Evolutionary conservation across 139 green algal species (phyloP), one percentile per base, ranked within the genome.

Genomic region (Chlorella sp.): DNA sequence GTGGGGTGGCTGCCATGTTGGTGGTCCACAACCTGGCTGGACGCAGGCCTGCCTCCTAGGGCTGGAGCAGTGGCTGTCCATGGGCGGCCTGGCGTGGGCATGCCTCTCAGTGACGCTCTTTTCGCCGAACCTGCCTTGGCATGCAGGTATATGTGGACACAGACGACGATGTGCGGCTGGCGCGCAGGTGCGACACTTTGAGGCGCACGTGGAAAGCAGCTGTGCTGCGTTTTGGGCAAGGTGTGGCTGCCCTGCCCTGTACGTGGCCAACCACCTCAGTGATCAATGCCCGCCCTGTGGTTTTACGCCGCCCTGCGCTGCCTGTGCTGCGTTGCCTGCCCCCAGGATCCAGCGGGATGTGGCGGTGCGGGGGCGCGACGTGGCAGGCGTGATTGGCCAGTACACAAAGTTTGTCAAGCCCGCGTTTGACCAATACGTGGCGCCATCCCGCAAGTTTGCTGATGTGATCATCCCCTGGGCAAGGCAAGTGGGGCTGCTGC

Each of bases 91-190:
- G n/a, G n/a, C n/a, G n/a, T n/a, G n/a, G n/a, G n/a, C n/a, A n/a
- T n/a, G n/a, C n/a, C n/a, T n/a, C n/a, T n/a, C n/a, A n/a, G n/a
- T n/a, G 30, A 5, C 30, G 32, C 32, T 40, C 16, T 17, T 9
- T 24, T 19, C 17, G 64, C 32, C 41, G 26, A 24, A 22, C 34
- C 34, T 44, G 14, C 11, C 34, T 13, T 44, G 26, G 65, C 90
- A 98, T 98, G 96, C 98, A 98, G 90, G 86, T 95, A 26, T 96
- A 91, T 82, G 92, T 96, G 43, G 91, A 94, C 87, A 96, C 94
- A n/a, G 97, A 99, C 80, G 97, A 99, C 85, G 97, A 99, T 83
- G 93, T 99, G 74, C 92, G 97, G 56, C 92, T 99, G 56, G 96
- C 96, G 5, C 86, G 97, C 0, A 72, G 82, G 82, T 86, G 56